Evolutionary conservation across 768 basidiomycete genomes (phyloP), one percentile per base, ranked within the genome.

Genomic region (Tulasnella sp.): DNA sequence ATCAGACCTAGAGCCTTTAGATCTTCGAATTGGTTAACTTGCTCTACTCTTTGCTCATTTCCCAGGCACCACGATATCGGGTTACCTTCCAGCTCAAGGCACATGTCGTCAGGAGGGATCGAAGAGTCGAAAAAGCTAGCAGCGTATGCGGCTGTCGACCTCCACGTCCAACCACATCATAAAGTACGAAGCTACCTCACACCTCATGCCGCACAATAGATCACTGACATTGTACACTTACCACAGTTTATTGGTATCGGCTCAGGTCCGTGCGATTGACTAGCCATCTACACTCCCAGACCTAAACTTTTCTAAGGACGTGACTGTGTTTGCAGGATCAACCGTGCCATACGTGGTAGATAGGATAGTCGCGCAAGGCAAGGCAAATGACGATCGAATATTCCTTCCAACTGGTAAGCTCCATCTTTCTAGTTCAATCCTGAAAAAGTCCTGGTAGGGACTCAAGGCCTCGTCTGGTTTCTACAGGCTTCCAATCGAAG

Each of bases 321-420:
- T 12, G n/a, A n/a, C 34, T 21, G 49, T 2, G 61, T n/a, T n/a
- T n/a, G n/a, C n/a, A 83, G 90, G 91, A 42, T 92, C 91, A 7
- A 97, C 92, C 1, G 92, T 97, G 0, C 91, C 92, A 2, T 99
- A 94, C 67, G 92, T 98, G 53, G 92, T 99, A 22, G 92, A 99
- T 65, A 79, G 92, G 53, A 93, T 99, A 59, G 78, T 91, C 10
- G 78, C 85, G 62, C 92, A 96, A 69, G 92, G 91, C 1, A 81
- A 79, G 31, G 73, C 78, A 11, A 99, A 99, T 75, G 78, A 78
- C 66, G 76, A 79, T 21, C 81, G 94, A 24, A 79, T 93, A 4
- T 96, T 96, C 71, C 81, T 96, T 58, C 92, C 92, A 3, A 94
- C 91, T 2, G 89, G 87, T 82, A 29, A 2, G 5, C 12, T 4